Percentiles rank a stretch among this genome's conserved stretches.
phyloP scores from a whole-genome alignment of 2,329 filamentous ascomycete species.

The Leptodontidium sp. region DNA sequence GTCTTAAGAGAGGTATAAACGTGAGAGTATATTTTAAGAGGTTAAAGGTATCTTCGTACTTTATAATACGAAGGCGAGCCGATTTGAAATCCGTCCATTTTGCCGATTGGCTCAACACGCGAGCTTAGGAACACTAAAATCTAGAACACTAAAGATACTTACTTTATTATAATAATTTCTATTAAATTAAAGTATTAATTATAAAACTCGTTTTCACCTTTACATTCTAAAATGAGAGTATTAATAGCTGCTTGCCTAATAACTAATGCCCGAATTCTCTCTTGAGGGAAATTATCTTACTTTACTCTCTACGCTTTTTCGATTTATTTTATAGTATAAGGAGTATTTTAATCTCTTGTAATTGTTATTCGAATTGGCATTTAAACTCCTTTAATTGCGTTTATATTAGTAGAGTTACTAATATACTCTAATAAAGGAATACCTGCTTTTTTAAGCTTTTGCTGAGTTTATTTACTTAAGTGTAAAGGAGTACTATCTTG shows the following conservation, averaged over 20 bases:
- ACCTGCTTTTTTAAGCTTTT: conserved; percentile 10
- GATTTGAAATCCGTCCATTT: too few species aligned
- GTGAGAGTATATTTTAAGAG: too few species aligned
- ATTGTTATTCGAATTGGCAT: conserved; percentile 22
- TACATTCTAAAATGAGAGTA: conserved; percentile 20
- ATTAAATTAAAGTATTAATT: conserved; percentile 23
- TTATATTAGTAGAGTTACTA: conserved; percentile 22
- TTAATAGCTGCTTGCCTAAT: conserved; percentile 10
- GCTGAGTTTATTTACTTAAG: conserved; percentile 13
- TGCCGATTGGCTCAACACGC: too few species aligned
- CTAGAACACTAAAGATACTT: conserved; percentile 3
- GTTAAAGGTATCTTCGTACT: too few species aligned
- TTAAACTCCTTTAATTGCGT: conserved; percentile 20
- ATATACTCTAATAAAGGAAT: conserved; percentile 23
- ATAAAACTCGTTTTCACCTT: conserved; percentile 23
- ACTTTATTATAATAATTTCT: neutral
- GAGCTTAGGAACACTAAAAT: neutral
- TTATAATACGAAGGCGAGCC: too few species aligned
- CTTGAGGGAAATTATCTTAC: neutral
- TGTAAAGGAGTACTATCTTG: conserved; percentile 23
- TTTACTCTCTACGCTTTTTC: conserved; percentile 11
- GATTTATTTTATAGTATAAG: conserved; percentile 20
- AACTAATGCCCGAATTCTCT: conserved; percentile 21
- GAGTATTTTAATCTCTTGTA: conserved; percentile 17
- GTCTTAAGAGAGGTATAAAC: too few species aligned